phyloP scores from a whole-genome alignment of 352 stramenopile genomes.

The Globisporangium mamillatum region DNA sequence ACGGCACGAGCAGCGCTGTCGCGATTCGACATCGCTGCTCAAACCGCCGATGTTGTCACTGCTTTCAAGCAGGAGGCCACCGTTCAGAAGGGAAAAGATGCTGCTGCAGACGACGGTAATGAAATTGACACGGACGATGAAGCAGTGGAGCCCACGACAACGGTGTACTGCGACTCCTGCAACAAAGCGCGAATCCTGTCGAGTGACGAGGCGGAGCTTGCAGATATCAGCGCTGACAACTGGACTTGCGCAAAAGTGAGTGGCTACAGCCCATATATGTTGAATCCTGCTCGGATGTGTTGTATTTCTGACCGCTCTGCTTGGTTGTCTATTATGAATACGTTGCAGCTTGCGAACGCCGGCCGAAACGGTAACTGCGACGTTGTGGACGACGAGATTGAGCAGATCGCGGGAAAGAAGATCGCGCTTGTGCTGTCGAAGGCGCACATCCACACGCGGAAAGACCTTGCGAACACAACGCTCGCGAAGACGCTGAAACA shows the following conservation, averaged over 20 bases:
- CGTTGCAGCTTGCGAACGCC: conserved; percentile 24
- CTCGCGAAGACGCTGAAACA: conserved; percentile 24
- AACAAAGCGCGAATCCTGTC: conserved; percentile 77
- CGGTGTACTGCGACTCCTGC: conserved; percentile 80
- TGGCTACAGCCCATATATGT: background rate
- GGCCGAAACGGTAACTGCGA: conserved; percentile 42
- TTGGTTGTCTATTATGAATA: background rate
- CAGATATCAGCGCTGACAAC: conserved; percentile 24
- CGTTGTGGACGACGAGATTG: conserved; percentile 69
- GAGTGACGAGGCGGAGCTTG: conserved; percentile 31
- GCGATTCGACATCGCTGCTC: conserved; percentile 44
- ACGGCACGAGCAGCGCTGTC: conserved; percentile 53
- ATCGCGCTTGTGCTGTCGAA: conserved; percentile 48
- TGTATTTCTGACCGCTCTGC: background rate
- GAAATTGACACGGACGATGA: conserved; percentile 42
- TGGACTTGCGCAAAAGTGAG: conserved; percentile 57
- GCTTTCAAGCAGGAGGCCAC: conserved; percentile 28
- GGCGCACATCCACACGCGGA: conserved; percentile 46
- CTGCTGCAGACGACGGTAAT: conserved; percentile 15
- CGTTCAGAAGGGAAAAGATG: background rate
- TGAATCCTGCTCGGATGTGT: background rate
- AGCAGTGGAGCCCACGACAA: conserved; percentile 58
- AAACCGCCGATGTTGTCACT: conserved; percentile 37
- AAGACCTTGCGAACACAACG: conserved; percentile 53
- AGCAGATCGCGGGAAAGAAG: conserved; percentile 46